Conservation (phyloP, 176 grass and related monocot genomes). For the Olyra latifolia region DNA sequence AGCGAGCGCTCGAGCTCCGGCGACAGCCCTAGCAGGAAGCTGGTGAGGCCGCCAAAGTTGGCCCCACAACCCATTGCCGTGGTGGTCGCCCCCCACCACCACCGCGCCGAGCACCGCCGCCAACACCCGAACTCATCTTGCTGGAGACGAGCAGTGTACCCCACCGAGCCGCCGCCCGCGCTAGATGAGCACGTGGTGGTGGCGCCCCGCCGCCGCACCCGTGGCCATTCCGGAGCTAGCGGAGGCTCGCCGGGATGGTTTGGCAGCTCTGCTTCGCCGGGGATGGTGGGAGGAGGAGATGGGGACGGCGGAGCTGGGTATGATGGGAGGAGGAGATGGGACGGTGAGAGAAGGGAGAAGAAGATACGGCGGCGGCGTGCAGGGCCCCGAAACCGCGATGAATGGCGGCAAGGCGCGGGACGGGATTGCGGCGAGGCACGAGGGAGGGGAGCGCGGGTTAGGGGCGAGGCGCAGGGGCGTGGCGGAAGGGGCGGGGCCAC, state of each 20-base stretch:
- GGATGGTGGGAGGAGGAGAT: no score
- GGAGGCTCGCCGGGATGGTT: background rate
- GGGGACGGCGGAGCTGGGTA: no score
- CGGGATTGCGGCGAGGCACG: no score
- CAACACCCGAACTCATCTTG: conserved; percentile 70
- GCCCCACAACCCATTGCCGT: conserved; percentile 64
- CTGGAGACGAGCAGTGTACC: conserved; percentile 38
- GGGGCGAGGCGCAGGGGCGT: no score
- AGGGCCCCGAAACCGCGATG: no score
- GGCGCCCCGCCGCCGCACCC: conserved; percentile 26
- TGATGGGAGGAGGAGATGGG: no score
- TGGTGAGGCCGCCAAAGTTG: conserved; percentile 88
- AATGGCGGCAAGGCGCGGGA: no score
- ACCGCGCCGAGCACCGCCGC: conserved; percentile 77
- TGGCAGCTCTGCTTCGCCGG: background rate
- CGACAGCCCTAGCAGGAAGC: conserved; percentile 85
- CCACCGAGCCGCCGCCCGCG: background rate
- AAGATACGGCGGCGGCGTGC: no score
- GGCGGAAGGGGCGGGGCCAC: no score
- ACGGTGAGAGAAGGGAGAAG: no score
- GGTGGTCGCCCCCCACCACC: conserved; percentile 44
- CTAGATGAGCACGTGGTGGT: background rate
- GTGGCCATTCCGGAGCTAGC: conserved; percentile 31
- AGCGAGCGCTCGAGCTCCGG: conserved; percentile 66
- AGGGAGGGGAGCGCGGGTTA: no score